Evolutionary conservation across 2,329 filamentous ascomycete genomes (phyloP).

Genomic region (Beauveria sp.): DNA sequence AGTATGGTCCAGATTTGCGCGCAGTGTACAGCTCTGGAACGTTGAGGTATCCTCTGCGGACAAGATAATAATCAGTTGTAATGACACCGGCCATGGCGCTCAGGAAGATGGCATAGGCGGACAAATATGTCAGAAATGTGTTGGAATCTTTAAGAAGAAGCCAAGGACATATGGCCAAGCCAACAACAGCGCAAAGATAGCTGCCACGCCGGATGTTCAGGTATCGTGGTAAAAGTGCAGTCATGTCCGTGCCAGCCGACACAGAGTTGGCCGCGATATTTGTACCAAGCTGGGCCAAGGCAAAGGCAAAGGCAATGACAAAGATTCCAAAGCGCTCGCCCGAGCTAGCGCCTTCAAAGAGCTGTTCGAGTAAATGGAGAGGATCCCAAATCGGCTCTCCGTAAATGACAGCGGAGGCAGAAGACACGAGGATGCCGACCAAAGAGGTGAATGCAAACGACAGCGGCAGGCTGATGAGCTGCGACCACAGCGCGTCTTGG

Average conservation of each 20-base stretch:
- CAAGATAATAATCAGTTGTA: constrained; percentile 77
- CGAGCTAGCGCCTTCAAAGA: constrained; percentile 62
- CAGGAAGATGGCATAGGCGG: constrained; percentile 85
- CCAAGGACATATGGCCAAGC: constrained; percentile 81
- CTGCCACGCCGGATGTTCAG: constrained; percentile 81
- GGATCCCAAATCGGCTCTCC: constrained; percentile 66
- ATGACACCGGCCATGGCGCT: constrained; percentile 91
- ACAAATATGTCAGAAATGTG: constrained; percentile 86
- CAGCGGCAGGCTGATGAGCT: constrained; percentile 65
- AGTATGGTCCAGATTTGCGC: constrained; percentile 61
- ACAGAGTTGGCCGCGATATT: constrained; percentile 85
- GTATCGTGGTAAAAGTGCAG: constrained; percentile 71
- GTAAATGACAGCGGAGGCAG: constrained; percentile 63
- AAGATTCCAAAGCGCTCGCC: constrained; percentile 69
- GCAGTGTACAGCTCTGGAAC: constrained; percentile 73
- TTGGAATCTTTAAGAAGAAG: constrained; percentile 67
- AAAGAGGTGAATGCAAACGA: constrained; percentile 75
- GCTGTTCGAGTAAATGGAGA: constrained; percentile 57
- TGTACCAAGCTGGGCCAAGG: constrained; percentile 77
- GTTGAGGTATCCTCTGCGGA: constrained; percentile 74
- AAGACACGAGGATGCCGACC: constrained; percentile 72
- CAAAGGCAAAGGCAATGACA: constrained; percentile 61
- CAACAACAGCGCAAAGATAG: constrained; percentile 74
- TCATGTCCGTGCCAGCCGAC: constrained; percentile 77
- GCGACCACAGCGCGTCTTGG: constrained; percentile 72